These are phyloP conservation scores for Diaporthe ilicicola DNA, from an alignment of 2,329 filamentous ascomycete genomes.

Conservation along the genomic window DNA sequence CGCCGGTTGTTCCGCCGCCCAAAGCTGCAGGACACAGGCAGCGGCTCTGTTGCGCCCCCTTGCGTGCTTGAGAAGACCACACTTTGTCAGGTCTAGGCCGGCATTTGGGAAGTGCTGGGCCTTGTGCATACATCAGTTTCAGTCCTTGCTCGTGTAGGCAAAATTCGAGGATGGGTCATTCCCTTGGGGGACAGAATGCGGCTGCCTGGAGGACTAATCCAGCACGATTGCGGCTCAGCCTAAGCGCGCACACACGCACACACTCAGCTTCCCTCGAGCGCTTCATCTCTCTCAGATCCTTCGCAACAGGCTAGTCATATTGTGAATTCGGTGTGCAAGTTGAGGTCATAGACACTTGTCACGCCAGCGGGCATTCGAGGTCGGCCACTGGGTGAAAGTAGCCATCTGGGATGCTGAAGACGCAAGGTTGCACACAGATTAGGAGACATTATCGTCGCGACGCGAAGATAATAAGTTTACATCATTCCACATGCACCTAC, in stretches of 20 bases:
- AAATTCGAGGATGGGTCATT: neutral
- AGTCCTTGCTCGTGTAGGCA: neutral
- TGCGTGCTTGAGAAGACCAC: neutral
- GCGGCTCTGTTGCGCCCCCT: neutral
- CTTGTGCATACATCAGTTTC: constrained; percentile 7
- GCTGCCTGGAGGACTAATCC: constrained; percentile 7
- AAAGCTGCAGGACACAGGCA: neutral
- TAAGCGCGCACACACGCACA: neutral
- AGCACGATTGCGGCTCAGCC: neutral
- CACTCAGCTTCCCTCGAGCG: neutral
- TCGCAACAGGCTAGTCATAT: neutral
- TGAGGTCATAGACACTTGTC: neutral
- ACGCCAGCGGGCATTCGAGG: neutral
- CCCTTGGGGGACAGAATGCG: neutral
- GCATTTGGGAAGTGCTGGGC: constrained; percentile 4
- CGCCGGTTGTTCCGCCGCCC: neutral
- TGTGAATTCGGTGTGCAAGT: neutral
- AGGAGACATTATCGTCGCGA: neutral
- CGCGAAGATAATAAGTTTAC: neutral
- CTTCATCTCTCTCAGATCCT: neutral
- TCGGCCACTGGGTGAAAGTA: neutral
- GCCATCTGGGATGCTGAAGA: neutral
- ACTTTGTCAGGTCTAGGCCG: neutral
- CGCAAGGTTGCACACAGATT: neutral
- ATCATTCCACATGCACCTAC: neutral